A percentile compares a stretch with the other conserved stretches of the same genome.
Evolutionary conservation across 2,329 filamentous ascomycete genomes (phyloP).

Genomic region (Cladobotryum protrusum): DNA sequence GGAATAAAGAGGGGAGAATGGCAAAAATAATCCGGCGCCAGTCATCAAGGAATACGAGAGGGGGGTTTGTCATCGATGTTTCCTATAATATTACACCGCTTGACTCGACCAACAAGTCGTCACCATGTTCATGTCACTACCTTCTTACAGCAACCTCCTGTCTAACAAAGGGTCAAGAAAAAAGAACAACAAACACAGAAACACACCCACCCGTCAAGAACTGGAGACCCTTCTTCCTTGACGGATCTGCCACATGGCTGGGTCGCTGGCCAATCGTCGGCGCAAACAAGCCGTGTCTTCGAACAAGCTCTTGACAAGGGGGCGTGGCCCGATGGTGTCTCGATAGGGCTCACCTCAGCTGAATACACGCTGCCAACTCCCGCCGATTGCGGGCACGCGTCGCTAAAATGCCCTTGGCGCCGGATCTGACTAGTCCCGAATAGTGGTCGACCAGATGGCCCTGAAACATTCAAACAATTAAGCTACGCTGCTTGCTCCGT

Average conservation of each 20-base stretch:
- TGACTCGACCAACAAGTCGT: too few species aligned
- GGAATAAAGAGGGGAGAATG: background rate
- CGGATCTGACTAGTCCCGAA: conserved; percentile 8
- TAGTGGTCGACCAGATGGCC: conserved; percentile 3
- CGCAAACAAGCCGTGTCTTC: conserved; percentile 17
- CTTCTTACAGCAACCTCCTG: too few species aligned
- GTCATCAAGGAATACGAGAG: too few species aligned
- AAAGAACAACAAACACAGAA: too few species aligned
- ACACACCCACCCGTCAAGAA: too few species aligned
- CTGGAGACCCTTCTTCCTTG: too few species aligned
- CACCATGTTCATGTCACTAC: too few species aligned
- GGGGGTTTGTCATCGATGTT: too few species aligned
- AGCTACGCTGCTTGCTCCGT: conserved; percentile 1
- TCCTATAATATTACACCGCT: too few species aligned
- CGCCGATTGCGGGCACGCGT: conserved; percentile 10
- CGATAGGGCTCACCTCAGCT: conserved; percentile 35
- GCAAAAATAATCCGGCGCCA: background rate
- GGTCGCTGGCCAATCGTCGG: conserved; percentile 20
- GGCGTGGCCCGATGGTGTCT: conserved; percentile 9
- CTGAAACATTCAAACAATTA: conserved; percentile 11
- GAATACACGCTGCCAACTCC: conserved; percentile 18
- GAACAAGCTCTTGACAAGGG: conserved; percentile 25
- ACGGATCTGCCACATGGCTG: conserved; percentile 7
- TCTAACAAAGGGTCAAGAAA: too few species aligned
- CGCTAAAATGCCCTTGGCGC: background rate